Conservation (phyloP, 2,329 filamentous ascomycete species). For the Sordariomycetes sp. region DNA sequence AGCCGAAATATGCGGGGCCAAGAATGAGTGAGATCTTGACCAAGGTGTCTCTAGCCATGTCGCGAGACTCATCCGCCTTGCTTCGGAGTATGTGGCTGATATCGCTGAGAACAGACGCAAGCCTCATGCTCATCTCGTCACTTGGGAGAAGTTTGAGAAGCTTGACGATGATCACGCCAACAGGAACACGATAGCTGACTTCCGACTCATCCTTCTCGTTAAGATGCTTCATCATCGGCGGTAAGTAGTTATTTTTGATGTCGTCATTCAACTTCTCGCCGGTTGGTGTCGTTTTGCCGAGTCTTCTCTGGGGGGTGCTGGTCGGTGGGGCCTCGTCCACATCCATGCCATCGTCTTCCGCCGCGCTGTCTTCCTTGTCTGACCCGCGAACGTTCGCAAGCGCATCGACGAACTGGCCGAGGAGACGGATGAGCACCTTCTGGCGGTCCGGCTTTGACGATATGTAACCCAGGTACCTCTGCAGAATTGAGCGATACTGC, state of each 20-base stretch:
- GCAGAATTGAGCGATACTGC: constrained; percentile 76
- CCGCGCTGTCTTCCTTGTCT: constrained; percentile 11
- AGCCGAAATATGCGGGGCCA: constrained; percentile 75
- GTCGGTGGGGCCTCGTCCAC: constrained; percentile 18
- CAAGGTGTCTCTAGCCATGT: constrained; percentile 82
- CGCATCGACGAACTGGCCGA: constrained; percentile 73
- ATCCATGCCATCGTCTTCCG: constrained; percentile 27
- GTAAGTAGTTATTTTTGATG: constrained; percentile 64
- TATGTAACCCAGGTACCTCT: constrained; percentile 75
- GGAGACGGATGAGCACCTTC: constrained; percentile 74
- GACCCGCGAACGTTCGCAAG: constrained; percentile 40
- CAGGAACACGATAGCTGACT: constrained; percentile 84
- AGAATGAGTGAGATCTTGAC: constrained; percentile 73
- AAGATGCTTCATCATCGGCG: constrained; percentile 71
- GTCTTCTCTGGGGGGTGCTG: constrained; percentile 24
- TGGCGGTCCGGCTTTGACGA: constrained; percentile 70
- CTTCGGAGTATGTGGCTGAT: constrained; percentile 89
- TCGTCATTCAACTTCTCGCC: constrained; percentile 60
- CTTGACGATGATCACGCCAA: constrained; percentile 82
- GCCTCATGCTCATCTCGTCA: constrained; percentile 58
- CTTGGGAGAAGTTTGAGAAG: constrained; percentile 70
- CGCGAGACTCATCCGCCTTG: constrained; percentile 76
- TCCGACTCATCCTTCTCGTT: constrained; percentile 92
- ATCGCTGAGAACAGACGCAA: constrained; percentile 80
- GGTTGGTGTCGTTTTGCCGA: constrained; percentile 57